Conservation (phyloP, 1,139 yeast genomes). For the Barnettozyma hawaiiensis region DNA sequence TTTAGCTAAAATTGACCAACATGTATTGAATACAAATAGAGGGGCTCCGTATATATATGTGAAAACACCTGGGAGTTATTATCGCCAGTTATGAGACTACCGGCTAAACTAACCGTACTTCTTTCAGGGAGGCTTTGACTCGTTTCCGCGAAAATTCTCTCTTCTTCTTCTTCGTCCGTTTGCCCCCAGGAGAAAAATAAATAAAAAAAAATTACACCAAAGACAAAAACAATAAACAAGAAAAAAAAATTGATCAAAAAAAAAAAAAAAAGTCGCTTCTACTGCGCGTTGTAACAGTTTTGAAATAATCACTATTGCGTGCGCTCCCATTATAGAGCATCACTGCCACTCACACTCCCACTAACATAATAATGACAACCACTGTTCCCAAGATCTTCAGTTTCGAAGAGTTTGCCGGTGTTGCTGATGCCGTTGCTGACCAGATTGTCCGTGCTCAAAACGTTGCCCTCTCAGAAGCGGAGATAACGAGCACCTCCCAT, state of each 20-base stretch:
- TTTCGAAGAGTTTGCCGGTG: constrained; percentile 82
- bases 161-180: too few species aligned
- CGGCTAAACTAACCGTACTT: too few species aligned
- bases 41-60: background rate
- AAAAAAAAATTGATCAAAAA: background rate
- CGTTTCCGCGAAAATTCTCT: background rate
- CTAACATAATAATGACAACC: constrained; percentile 92
- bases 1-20: background rate
- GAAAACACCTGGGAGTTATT: too few species aligned
- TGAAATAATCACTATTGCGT: background rate
- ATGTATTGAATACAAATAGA: background rate
- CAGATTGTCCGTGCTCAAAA: constrained; percentile 81
- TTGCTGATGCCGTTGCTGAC: constrained; percentile 93
- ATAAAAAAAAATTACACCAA: background rate
- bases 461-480: constrained; percentile 25
- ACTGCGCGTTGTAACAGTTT: background rate
- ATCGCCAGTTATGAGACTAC: too few species aligned
- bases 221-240: too few species aligned
- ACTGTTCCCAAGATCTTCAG: constrained; percentile 90
- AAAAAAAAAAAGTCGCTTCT: too few species aligned
- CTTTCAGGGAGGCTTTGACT: background rate
- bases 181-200: background rate
- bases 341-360: background rate
- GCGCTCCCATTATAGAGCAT: background rate
- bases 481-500: constrained; percentile 12